Evolutionary conservation across 169 alveolate species (phyloP).

Genomic region (Plasmodium gaboni): DNA sequence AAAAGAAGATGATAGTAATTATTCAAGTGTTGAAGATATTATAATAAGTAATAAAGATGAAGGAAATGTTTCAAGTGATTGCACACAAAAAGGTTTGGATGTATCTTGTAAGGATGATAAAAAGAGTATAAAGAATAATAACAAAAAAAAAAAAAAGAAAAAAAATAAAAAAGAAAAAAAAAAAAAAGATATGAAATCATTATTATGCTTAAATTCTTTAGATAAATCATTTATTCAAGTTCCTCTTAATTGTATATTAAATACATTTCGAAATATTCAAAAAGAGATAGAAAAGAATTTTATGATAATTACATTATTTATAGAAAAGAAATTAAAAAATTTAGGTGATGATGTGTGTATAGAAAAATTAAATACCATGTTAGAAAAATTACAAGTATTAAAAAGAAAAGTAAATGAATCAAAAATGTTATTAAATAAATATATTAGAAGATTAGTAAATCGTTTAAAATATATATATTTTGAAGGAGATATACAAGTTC

Average conservation of each 20-base stretch:
- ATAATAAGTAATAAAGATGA: background rate
- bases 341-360: slow-evolving; percentile 14
- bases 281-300: slow-evolving; percentile 58
- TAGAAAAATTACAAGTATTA: slow-evolving; percentile 53
- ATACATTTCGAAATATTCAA: slow-evolving; percentile 57
- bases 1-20: too few species aligned
- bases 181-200: background rate
- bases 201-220: slow-evolving; percentile 21
- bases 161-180: background rate
- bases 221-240: slow-evolving; percentile 63
- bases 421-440: slow-evolving; percentile 3
- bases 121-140: background rate
- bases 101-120: background rate
- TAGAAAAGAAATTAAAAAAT: slow-evolving; percentile 46
- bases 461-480: slow-evolving; percentile 34
- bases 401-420: slow-evolving; percentile 54
- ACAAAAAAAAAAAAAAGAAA: background rate
- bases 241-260: slow-evolving; percentile 47
- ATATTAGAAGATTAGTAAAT: slow-evolving; percentile 18
- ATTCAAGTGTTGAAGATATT: background rate
- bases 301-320: slow-evolving; percentile 59
- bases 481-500: slow-evolving; percentile 67
- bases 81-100: background rate
- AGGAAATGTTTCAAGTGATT: background rate
- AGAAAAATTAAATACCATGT: slow-evolving; percentile 33